Evolutionary conservation across 2,329 filamentous ascomycete genomes (phyloP), one percentile per base, ranked within the genome.

Genomic region (Fonsecaea multimorphosa): DNA sequence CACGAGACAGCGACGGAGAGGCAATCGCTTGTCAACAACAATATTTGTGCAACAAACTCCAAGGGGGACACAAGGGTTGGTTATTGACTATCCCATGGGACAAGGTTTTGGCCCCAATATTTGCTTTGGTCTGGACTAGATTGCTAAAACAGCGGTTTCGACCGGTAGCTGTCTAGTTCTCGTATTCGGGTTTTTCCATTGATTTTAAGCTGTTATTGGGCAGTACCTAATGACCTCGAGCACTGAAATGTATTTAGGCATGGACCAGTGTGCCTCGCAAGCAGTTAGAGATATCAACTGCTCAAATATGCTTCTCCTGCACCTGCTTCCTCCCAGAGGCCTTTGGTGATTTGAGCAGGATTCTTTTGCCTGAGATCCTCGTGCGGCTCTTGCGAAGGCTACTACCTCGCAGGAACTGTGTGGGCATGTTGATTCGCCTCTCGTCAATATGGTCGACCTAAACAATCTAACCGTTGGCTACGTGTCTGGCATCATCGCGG

Each of bases 401-500:
- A 4, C 22, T 12, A 24, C 44, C 44, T 49, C 1, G 22, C 19
- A 24, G 27, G 16, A 14, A 49, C 44, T 11, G 44, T 12, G 22
- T 12, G 19, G 12, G 44, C 12, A 27, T 49, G 44, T 24, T 27
- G 44, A 24, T 49, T 49, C 11, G 8, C 7, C 7, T 49, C 22
- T 56, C 31, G 53, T 38, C 31, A 56, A 56, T 12, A 56, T 56
- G 53, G 16, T 56, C 32, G 31, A 56, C 31, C 32, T 56, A 5
- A 56, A 56, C n/a, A 56, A 56, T 36, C 31, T 76, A 19, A 78
- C 76, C 3, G 71, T 80, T 24, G 77, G 75, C 52, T 71, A 79
- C 62, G 76, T 78, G 16, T 77, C 78, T 44, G 78, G 77, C 60
- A 73, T 78, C 46, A 78, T 80, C 53, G 77, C 78, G 19, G 75